Base-by-base conservation (phyloP, 2,329 filamentous ascomycete species). In the Pestalotiopsis sp. region DNA sequence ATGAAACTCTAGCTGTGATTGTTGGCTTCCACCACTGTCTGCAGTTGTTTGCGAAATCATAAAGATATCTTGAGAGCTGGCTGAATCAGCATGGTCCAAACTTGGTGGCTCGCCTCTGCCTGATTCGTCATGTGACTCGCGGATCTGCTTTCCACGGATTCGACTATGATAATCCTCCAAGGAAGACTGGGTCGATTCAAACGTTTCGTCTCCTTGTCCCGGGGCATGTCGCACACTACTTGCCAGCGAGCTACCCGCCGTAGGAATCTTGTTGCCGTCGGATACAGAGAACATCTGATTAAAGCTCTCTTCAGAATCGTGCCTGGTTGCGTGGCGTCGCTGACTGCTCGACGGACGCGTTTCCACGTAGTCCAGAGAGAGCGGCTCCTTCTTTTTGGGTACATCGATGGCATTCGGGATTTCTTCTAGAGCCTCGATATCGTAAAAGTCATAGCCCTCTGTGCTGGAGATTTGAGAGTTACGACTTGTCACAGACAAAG, bases 381-480 rank as follows among this genome's bases (percentile, higher is more conserved):
- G 71, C 4, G 79, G 77, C 67, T 80, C 80, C 67, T 80, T 80
- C 71, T 80, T 82, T 66, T 78, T 81, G 5, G 83, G 86, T 64
- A 89, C 85, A 69, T 90, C 86, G 61, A 89, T 86, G 6, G 85
- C 86, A 59, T 81, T 81, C 63, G 80, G 79, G 67, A 86, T 77
- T 36, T 82, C 76, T 70, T 72, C 78, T 5, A 73, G 64, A 9
- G 76, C 85, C n/a, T 89, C 88, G 36, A 88, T 80, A 73, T 89
- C 89, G 74, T 91, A 91, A 74, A 91, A 91, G 76, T 91, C 89
- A 73, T 91, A 91, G 0, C 89, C 89, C 71, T 90, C 89, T 1
- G 85, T 87, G 74, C 82, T 86, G 13, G 85, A 86, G n/a, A 79
- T 72, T 25, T 85, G 83, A 72, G 84, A 88, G 56, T 84, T 83